Evolutionary conservation across 2,329 filamentous ascomycete genomes (phyloP).

Genomic region (Purpureocillium takamizusanense): DNA sequence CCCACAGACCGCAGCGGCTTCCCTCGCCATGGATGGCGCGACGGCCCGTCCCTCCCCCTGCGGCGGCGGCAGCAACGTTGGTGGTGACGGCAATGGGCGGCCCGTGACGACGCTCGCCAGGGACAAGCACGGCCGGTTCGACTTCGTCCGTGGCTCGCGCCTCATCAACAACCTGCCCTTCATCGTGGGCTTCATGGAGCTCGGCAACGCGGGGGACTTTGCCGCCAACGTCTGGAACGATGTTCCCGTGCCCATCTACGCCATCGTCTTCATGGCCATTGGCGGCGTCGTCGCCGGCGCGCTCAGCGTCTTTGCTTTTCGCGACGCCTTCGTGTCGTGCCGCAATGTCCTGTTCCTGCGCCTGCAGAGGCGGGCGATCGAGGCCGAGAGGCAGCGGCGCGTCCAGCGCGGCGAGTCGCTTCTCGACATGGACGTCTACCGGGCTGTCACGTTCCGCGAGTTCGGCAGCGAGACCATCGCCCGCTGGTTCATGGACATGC

Average conservation of each 20-base stretch:
- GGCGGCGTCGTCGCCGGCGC: constrained; percentile 37
- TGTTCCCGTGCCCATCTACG: constrained; percentile 37
- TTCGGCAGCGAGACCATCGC: constrained; percentile 41
- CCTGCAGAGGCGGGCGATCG: constrained; percentile 26
- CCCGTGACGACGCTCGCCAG: constrained; percentile 9
- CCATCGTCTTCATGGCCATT: constrained; percentile 40
- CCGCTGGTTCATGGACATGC: constrained; percentile 38
- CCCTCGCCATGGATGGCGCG: not conserved
- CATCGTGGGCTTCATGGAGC: constrained; percentile 40
- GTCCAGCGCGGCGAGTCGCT: constrained; percentile 2
- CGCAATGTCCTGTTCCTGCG: constrained; percentile 36
- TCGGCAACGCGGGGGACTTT: constrained; percentile 47
- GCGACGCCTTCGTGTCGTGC: constrained; percentile 33
- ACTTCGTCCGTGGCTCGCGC: constrained; percentile 8
- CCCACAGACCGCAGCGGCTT: not conserved
- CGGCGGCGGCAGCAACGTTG: not conserved
- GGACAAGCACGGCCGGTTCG: constrained; percentile 1
- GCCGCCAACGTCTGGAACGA: constrained; percentile 50
- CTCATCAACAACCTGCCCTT: constrained; percentile 20
- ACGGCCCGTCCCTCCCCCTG: no score
- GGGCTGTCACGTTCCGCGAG: constrained; percentile 38
- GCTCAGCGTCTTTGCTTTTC: constrained; percentile 34
- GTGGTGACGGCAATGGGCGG: not conserved
- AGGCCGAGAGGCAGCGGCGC: constrained; percentile 9
- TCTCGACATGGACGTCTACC: constrained; percentile 22